phyloP scores from a whole-genome alignment of 1,284 basidiomycete species.

The Neonothopanus nambi region DNA sequence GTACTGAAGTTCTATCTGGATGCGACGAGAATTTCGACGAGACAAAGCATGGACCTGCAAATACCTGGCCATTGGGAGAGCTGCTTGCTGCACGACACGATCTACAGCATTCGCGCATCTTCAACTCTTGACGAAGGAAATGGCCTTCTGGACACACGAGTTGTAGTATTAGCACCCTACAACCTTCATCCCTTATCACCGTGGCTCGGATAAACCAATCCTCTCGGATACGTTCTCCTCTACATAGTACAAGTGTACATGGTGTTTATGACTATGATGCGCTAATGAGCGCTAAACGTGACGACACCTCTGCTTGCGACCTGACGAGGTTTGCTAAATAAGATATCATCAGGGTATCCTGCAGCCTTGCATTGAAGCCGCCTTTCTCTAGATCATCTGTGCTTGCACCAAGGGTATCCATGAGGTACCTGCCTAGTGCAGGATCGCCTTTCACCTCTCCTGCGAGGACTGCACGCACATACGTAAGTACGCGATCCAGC shows the following conservation, averaged over 20 bases:
- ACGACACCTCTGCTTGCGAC: slow-evolving; percentile 92
- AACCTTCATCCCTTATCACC: too few species aligned
- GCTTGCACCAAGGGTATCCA: slow-evolving; percentile 82
- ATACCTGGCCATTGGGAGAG: slow-evolving; percentile 97
- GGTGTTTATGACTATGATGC: neutral
- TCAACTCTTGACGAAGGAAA: slow-evolving; percentile 54
- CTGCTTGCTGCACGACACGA: slow-evolving; percentile 90
- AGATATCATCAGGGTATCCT: slow-evolving; percentile 93
- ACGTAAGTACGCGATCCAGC: slow-evolving; percentile 84
- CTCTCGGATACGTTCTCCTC: too few species aligned
- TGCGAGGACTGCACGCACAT: slow-evolving; percentile 82
- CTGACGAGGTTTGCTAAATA: slow-evolving; percentile 95
- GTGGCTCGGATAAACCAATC: too few species aligned
- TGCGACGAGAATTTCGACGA: slow-evolving; percentile 35
- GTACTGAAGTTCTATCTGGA: slow-evolving; percentile 38
- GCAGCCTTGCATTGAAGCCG: slow-evolving; percentile 75
- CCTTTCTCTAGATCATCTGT: slow-evolving; percentile 69
- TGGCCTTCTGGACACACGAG: too few species aligned
- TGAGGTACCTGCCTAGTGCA: slow-evolving; percentile 88
- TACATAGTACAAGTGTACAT: neutral
- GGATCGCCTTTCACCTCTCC: slow-evolving; percentile 84
- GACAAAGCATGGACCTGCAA: slow-evolving; percentile 63
- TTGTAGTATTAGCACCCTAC: too few species aligned
- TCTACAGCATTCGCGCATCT: slow-evolving; percentile 92
- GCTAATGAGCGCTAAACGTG: slow-evolving; percentile 84